Evolutionary conservation across 1,284 basidiomycete species (phyloP).

Genomic region (Leccinum variabile): DNA sequence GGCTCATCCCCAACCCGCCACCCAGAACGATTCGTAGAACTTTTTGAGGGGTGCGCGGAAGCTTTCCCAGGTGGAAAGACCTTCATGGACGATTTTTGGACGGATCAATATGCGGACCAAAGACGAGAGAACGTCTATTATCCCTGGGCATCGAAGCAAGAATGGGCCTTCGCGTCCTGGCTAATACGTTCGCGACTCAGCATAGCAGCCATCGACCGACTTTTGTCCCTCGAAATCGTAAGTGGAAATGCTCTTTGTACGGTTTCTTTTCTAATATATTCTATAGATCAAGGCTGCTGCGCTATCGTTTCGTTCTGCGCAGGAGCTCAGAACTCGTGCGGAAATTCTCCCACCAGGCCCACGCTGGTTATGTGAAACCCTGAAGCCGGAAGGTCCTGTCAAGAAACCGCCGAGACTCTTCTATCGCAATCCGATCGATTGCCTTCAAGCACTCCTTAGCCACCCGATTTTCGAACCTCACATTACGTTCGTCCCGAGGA

Average conservation of each 20-base stretch:
- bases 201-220: background rate
- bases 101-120: background rate
- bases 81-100: background rate
- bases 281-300: background rate
- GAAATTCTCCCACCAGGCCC: background rate
- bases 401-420: background rate
- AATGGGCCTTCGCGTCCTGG: background rate
- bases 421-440: background rate
- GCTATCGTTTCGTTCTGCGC: background rate
- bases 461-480: background rate
- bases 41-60: background rate
- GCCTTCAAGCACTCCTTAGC: background rate
- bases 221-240: background rate
- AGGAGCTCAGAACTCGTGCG: background rate
- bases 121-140: background rate
- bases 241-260: background rate
- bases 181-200: background rate
- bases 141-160: background rate
- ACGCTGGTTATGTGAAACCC: background rate
- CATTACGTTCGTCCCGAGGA: slow-evolving; percentile 6
- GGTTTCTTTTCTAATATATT: background rate
- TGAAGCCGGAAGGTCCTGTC: background rate
- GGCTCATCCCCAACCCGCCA: background rate
- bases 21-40: background rate
- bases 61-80: background rate